Evolutionary conservation across 2,329 filamentous ascomycete species (phyloP), one percentile per base, ranked within the genome.

Genomic region (Pezicula carpinea): DNA sequence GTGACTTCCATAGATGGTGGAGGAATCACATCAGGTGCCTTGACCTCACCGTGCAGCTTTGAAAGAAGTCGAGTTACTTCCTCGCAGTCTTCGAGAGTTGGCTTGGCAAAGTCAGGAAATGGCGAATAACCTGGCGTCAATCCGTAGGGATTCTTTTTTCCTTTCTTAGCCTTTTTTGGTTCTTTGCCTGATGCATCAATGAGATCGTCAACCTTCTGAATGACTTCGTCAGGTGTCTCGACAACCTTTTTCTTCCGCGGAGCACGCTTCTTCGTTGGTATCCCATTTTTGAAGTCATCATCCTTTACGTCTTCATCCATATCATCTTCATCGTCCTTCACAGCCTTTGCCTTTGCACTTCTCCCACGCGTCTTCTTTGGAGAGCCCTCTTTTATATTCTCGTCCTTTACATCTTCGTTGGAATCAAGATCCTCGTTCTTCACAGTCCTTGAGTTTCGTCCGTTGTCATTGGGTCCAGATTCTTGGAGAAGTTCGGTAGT

Each of bases 1-100:
- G 89, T 81, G 3, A 87, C 74, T 6, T 80, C 80, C 5, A 87
- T 70, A 5, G 86, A 88, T 0, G 87, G 85, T 4, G 77, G 71
- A 1, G 86, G 85, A 7, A 91, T 80, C 1, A 73, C 76, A n/a
- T 79, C 71, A 0, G 89, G 89, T 1, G 77, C 73, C 39, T 71
- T 70, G 13, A 85, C 75, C 45, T 79, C 72, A 2, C 85, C 86
- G 58, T 95, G 87, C 0, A 80, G 63, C 11, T 73, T 71, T 1
- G 80, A 76, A 0, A 95, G 75, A 2, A 92, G 69, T 1, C 71
- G 68, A 46, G 82, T 78, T 4, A 92, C 85, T 57, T 85, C 75
- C 52, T 83, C 74, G 60, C 87, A 91, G 56, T 88, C 80, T 43
- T 82, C 77, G 0, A 73, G 58, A 0, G 83, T 89, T 0, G 89